Percentiles rank a stretch among this genome's conserved stretches.
Evolutionary conservation across 805 yeast species (phyloP).

Genomic region (Saturnispora halmiae): DNA sequence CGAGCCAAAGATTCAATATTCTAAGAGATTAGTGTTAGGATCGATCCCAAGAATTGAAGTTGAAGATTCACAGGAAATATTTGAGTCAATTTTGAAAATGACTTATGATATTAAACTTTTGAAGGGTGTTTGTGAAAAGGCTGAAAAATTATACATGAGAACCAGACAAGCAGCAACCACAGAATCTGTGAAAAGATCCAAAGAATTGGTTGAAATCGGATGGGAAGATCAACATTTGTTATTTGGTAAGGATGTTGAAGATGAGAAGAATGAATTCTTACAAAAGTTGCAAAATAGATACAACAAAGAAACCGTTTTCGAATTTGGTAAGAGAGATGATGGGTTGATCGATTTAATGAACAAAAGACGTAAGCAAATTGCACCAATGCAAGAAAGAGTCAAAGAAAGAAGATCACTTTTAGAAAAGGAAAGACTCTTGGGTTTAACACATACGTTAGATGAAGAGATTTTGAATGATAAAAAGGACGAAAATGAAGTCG

Average conservation of each 20-base stretch:
- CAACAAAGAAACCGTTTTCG: slow-evolving; percentile 88
- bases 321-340: slow-evolving; percentile 64
- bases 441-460: slow-evolving; percentile 62
- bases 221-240: slow-evolving; percentile 87
- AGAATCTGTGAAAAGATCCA: slow-evolving; percentile 79
- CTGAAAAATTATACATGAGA: slow-evolving; percentile 78
- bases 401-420: slow-evolving; percentile 56
- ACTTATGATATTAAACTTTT: slow-evolving; percentile 61
- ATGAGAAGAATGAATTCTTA: slow-evolving; percentile 63
- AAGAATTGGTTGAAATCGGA: slow-evolving; percentile 61
- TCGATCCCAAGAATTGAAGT: slow-evolving; percentile 63
- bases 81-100: slow-evolving; percentile 46
- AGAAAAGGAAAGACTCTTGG: slow-evolving; percentile 68
- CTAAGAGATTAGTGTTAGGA: slow-evolving; percentile 75
- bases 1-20: slow-evolving; percentile 59
- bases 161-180: slow-evolving; percentile 80
- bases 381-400: slow-evolving; percentile 66
- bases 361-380: slow-evolving; percentile 75
- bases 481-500: slow-evolving; percentile 30
- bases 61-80: slow-evolving; percentile 67
- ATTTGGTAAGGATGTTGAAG: slow-evolving; percentile 68
- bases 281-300: slow-evolving; percentile 60
- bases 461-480: slow-evolving; percentile 54
- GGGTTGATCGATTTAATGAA: slow-evolving; percentile 76
- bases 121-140: slow-evolving; percentile 68